Evolutionary conservation across 2,329 filamentous ascomycete genomes (phyloP), one percentile per base, ranked within the genome.

Genomic region (Corynespora cassiicola): DNA sequence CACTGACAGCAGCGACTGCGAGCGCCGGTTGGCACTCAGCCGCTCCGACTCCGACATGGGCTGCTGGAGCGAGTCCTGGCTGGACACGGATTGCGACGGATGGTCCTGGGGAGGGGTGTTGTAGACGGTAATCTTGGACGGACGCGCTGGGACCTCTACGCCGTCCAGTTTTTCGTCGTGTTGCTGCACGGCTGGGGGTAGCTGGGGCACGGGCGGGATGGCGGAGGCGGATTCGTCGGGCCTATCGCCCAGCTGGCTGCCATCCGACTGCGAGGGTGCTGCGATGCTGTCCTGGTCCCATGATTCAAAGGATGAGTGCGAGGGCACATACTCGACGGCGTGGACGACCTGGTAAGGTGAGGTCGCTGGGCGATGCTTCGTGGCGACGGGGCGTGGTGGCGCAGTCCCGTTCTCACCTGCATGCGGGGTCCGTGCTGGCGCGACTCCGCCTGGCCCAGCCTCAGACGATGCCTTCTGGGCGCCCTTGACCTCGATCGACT

Each of bases 1-100:
- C 21, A 56, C 57, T 6, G 65, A 68, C 10, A 67, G 50, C 7
- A 67, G 49, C n/a, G 65, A 67, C 29, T 60, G 59, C 21, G 62
- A 60, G 32, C 61, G 51, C 42, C 54, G 54, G 24, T 62, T 58
- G 7, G 44, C 24, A 4, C 16, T 47, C n/a, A 50, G 38, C 30
- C 50, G 42, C 12, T 50, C 37, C 21, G 46, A 21, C 4, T 36
- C 37, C 7, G 50, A 36, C 27, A 42, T 12, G 33, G 47, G 45
- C 29, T 58, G 53, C 15, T 51, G 47, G 16, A 33, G 19, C 17
- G 23, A 27, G 22, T 42, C 45, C 8, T 46, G 43, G 16, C 31
- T 38, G 19, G 50, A 15, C 17, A 39, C 45, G 23, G 50, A 38
- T 25, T 30, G 27, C 10, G 21, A 31, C 25, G 45, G 36, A 36